phyloP scores from a whole-genome alignment of 768 basidiomycete genomes.

The Dioszegia crocea region DNA sequence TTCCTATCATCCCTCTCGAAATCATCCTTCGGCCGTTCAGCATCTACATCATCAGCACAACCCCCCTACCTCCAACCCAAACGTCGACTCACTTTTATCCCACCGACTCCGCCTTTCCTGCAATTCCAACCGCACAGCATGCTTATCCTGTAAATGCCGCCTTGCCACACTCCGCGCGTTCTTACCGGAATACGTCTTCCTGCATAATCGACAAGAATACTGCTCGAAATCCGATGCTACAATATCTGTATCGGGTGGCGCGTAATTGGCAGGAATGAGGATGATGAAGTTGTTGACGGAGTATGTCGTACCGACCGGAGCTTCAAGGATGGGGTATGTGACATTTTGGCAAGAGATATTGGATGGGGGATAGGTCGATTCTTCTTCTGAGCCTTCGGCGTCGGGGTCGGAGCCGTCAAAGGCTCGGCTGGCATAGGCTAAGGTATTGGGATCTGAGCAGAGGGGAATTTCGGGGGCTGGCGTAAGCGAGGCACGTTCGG shows the following conservation, averaged over 20 bases:
- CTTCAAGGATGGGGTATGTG: slow-evolving; percentile 16
- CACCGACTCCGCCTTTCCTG: slow-evolving; percentile 52
- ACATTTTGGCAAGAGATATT: slow-evolving; percentile 2
- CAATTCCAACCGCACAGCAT: slow-evolving; percentile 50
- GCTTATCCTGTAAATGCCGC: slow-evolving; percentile 53
- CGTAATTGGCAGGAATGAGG: slow-evolving; percentile 5
- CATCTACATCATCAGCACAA: background rate
- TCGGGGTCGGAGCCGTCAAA: background rate
- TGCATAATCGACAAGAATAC: slow-evolving; percentile 47
- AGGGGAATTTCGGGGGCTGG: too few species aligned
- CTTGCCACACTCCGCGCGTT: slow-evolving; percentile 52
- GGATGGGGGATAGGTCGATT: background rate
- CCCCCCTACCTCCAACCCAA: background rate
- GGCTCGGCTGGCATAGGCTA: too few species aligned
- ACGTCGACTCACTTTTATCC: slow-evolving; percentile 49
- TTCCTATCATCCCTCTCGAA: slow-evolving; percentile 48
- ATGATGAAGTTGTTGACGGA: slow-evolving; percentile 35
- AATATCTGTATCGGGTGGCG: background rate
- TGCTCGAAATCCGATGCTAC: slow-evolving; percentile 23
- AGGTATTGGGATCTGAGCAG: too few species aligned
- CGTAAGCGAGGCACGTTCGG: too few species aligned
- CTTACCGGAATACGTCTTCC: slow-evolving; percentile 52
- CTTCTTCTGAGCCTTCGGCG: background rate
- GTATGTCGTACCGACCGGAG: slow-evolving; percentile 22
- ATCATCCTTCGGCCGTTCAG: slow-evolving; percentile 44